These are phyloP conservation scores for Paraphoma sp. DNA, from an alignment of 2,329 filamentous ascomycete species.

Conservation along the genomic window DNA sequence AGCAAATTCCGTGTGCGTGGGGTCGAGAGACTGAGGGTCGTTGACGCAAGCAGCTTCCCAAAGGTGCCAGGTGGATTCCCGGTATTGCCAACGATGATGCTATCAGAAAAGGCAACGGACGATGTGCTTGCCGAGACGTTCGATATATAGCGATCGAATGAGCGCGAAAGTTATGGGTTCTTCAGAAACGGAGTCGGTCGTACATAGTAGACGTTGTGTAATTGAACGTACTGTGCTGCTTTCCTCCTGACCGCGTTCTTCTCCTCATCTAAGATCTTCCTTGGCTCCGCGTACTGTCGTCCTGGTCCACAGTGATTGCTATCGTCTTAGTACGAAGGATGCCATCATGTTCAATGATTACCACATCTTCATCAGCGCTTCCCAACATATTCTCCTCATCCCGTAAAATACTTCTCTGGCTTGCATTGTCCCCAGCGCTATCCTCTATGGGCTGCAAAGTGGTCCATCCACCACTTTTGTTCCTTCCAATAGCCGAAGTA, in stretches of 20 bases:
- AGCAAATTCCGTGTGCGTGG: slow-evolving; percentile 22
- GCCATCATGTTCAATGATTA: not conserved
- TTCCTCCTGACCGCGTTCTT: not conserved
- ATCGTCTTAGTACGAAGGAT: slow-evolving; percentile 5
- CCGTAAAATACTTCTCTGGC: slow-evolving; percentile 5
- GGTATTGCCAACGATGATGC: slow-evolving; percentile 57
- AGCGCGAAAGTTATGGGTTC: too few species aligned
- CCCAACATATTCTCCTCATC: not conserved
- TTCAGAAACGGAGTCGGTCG: too few species aligned
- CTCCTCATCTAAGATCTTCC: not conserved
- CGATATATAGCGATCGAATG: not conserved
- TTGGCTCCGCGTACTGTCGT: not conserved
- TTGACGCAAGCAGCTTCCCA: slow-evolving; percentile 30
- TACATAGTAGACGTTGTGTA: too few species aligned
- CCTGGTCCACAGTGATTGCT: not conserved
- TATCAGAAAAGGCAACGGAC: slow-evolving; percentile 66
- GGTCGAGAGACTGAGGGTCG: slow-evolving; percentile 17
- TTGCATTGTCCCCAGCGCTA: not conserved
- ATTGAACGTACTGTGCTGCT: not conserved
- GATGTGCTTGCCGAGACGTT: slow-evolving; percentile 4
- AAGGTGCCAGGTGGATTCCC: slow-evolving; percentile 58
- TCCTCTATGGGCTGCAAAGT: slow-evolving; percentile 3
- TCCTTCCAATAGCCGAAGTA: not conserved
- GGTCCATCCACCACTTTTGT: slow-evolving; percentile 1
- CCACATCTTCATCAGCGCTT: not conserved